Evolutionary conservation across 2,329 filamentous ascomycete genomes (phyloP).

Genomic region (Monosporascus sp.): DNA sequence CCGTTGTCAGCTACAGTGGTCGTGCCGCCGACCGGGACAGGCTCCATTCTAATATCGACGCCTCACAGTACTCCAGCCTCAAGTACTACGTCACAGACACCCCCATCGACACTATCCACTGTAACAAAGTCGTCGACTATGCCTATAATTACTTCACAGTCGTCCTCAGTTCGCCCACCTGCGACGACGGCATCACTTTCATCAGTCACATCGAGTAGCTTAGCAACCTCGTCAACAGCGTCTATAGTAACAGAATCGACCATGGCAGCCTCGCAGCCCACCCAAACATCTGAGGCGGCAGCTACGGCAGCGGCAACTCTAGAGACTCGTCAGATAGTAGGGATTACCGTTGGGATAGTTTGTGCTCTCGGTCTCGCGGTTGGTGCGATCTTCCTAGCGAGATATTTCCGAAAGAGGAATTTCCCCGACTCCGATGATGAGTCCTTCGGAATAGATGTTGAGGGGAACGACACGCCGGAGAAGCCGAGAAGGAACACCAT

Average conservation of each 20-base stretch:
- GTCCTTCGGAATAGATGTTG: conserved; percentile 33
- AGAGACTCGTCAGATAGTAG: conserved; percentile 45
- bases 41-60: conserved; percentile 11
- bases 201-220: conserved; percentile 1
- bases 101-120: neutral
- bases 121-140: conserved; percentile 12
- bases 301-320: conserved; percentile 21
- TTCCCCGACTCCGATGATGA: conserved; percentile 31
- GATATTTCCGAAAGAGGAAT: conserved; percentile 36
- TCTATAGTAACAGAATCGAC: conserved; percentile 1
- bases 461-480: conserved; percentile 28
- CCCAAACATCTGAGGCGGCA: neutral
- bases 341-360: conserved; percentile 52
- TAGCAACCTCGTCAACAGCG: conserved; percentile 5
- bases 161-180: conserved; percentile 5
- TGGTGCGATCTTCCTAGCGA: conserved; percentile 41
- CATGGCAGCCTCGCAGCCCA: conserved; percentile 5
- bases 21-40: conserved; percentile 27
- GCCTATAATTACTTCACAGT: conserved; percentile 9
- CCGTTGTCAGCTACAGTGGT: conserved; percentile 55
- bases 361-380: conserved; percentile 45
- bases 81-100: conserved; percentile 3
- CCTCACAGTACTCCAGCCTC: conserved; percentile 3
- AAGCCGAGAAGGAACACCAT: conserved; percentile 18
- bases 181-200: conserved; percentile 9